A percentile compares a stretch with the other conserved stretches of the same genome.
Conservation (phyloP, 768 basidiomycete genomes). For the Collybia nuda region DNA sequence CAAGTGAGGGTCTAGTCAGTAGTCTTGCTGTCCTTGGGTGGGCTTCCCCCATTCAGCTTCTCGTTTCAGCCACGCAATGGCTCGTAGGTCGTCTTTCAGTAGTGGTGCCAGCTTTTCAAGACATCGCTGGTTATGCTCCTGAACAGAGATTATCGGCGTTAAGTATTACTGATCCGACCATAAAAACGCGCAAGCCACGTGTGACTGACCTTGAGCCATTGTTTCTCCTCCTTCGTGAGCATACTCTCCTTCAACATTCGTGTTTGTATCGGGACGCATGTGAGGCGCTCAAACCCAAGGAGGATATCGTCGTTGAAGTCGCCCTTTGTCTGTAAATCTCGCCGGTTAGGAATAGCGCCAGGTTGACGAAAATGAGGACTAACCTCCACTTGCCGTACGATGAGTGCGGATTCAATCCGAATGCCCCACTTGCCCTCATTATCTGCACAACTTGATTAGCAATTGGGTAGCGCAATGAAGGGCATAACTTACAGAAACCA, state of each 20-base stretch:
- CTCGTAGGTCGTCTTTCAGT: conserved; percentile 77
- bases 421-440: conserved; percentile 83
- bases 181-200: conserved; percentile 4
- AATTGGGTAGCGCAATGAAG: conserved; percentile 7
- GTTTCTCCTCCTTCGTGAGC: conserved; percentile 82
- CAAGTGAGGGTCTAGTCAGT: too few relatives aligned
- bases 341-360: background rate
- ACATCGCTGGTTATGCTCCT: conserved; percentile 84
- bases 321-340: conserved; percentile 55
- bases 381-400: conserved; percentile 65
- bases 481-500: conserved; percentile 35
- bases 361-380: conserved; percentile 1
- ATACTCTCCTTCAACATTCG: conserved; percentile 83
- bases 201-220: conserved; percentile 74
- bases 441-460: conserved; percentile 39
- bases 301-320: conserved; percentile 74
- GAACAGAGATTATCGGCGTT: conserved; percentile 2
- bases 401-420: conserved; percentile 85
- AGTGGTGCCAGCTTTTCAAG: conserved; percentile 61
- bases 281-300: conserved; percentile 90
- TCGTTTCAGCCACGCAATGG: conserved; percentile 75
- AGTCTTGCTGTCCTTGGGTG: too few relatives aligned
- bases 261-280: conserved; percentile 92
- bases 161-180: background rate
- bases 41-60: conserved; percentile 75